Conservation (phyloP, 2,329 filamentous ascomycete genomes). For the Pleurostoma richardsiae region DNA sequence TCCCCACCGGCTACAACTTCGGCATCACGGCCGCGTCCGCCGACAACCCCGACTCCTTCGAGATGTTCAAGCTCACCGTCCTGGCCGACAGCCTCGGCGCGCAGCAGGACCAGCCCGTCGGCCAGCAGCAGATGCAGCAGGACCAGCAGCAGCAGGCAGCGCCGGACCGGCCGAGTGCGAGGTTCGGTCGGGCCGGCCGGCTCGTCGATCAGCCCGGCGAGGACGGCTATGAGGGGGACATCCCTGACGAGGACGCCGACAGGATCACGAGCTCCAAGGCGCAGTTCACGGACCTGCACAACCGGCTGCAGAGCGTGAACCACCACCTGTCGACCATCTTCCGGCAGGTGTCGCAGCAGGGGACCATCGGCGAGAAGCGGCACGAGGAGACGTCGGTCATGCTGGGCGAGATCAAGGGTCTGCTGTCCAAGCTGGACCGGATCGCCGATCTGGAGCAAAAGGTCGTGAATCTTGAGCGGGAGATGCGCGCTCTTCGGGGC, state of each 20-base stretch:
- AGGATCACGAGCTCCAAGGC: conserved; percentile 42
- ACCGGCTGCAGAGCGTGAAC: conserved; percentile 69
- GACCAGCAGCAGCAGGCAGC: conserved; percentile 16
- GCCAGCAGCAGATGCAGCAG: conserved; percentile 27
- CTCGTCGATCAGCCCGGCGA: conserved; percentile 9
- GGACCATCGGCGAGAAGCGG: conserved; percentile 47
- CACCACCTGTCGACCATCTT: conserved; percentile 63
- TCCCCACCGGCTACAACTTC: conserved; percentile 78
- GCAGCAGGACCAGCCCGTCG: conserved; percentile 12
- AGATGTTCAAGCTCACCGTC: conserved; percentile 81
- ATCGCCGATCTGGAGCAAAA: conserved; percentile 37
- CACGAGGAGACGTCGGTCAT: conserved; percentile 48
- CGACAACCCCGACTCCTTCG: conserved; percentile 91
- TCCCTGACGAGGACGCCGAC: conserved; percentile 44
- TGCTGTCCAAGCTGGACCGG: conserved; percentile 38
- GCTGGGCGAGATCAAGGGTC: conserved; percentile 39
- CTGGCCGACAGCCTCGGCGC: conserved; percentile 46
- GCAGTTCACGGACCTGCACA: conserved; percentile 82
- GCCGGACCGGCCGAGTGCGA: conserved; percentile 14
- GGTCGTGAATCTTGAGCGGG: conserved; percentile 49
- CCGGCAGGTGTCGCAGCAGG: conserved; percentile 46
- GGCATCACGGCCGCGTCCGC: conserved; percentile 84
- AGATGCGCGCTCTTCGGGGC: conserved; percentile 52
- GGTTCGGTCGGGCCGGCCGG: conserved; percentile 15
- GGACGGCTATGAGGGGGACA: conserved; percentile 30